Percentiles rank a stretch among this genome's conserved stretches.
Evolutionary conservation across 2,329 filamentous ascomycete genomes (phyloP).

Genomic region (Zymoseptoria passerinii): DNA sequence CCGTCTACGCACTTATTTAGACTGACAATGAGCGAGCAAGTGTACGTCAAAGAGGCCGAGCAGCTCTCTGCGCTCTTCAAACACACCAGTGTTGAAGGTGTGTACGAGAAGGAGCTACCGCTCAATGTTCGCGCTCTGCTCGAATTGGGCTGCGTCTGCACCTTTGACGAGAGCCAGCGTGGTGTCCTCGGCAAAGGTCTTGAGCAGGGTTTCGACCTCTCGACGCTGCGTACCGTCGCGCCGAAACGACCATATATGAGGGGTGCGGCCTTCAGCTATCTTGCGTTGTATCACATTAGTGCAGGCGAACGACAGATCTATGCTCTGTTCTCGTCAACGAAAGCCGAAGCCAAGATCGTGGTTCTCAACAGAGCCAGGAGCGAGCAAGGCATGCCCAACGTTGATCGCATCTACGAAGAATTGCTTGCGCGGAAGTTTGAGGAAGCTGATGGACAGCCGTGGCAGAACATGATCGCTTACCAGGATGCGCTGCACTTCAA

Average conservation of each 20-base stretch:
- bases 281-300: slow-evolving; percentile 88
- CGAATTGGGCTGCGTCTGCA: slow-evolving; percentile 82
- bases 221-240: slow-evolving; percentile 59
- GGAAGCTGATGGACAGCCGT: slow-evolving; percentile 59
- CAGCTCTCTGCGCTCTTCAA: slow-evolving; percentile 79
- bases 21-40: slow-evolving; percentile 78
- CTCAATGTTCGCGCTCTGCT: slow-evolving; percentile 79
- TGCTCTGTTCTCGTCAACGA: slow-evolving; percentile 79
- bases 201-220: slow-evolving; percentile 86
- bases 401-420: slow-evolving; percentile 80
- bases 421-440: slow-evolving; percentile 57
- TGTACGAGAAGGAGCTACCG: slow-evolving; percentile 91
- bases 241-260: slow-evolving; percentile 68
- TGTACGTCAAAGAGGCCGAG: slow-evolving; percentile 75
- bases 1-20: slow-evolving; percentile 91
- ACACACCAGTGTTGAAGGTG: slow-evolving; percentile 88
- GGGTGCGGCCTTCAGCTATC: slow-evolving; percentile 59
- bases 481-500: slow-evolving; percentile 81
- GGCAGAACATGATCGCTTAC: slow-evolving; percentile 78
- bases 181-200: slow-evolving; percentile 88
- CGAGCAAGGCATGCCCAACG: slow-evolving; percentile 77
- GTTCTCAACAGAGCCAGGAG: slow-evolving; percentile 80
- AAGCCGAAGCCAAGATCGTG: slow-evolving; percentile 72
- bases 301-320: slow-evolving; percentile 89
- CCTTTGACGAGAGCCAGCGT: slow-evolving; percentile 81